Evolutionary conservation across 345 rosid species (phyloP).

Genomic region (Litchi chinensis): DNA sequence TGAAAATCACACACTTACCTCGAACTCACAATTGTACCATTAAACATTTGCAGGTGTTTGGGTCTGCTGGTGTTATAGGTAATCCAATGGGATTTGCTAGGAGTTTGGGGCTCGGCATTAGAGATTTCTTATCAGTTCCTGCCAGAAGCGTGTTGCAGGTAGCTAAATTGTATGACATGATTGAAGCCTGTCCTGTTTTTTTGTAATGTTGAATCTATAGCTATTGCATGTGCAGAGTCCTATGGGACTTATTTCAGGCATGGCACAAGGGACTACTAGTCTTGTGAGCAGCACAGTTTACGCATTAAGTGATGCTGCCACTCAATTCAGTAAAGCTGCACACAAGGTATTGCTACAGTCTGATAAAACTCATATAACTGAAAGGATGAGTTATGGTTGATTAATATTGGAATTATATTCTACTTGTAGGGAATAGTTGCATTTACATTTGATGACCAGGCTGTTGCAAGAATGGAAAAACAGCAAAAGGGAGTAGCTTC

Average conservation of each 20-base stretch:
- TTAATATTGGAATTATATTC: conserved; percentile 19
- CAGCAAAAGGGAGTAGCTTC: conserved; percentile 70
- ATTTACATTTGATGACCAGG: conserved; percentile 88
- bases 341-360: conserved; percentile 65
- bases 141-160: conserved; percentile 78
- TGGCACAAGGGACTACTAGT: conserved; percentile 94
- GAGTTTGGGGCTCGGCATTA: conserved; percentile 84
- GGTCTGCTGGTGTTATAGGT: conserved; percentile 98
- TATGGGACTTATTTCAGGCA: conserved; percentile 77
- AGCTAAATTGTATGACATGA: conserved; percentile 8
- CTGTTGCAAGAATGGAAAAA: conserved; percentile 77
- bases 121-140: conserved; percentile 91
- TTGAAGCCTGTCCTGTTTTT: conserved; percentile 10
- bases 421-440: conserved; percentile 84
- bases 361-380: conserved; percentile 18
- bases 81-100: conserved; percentile 97
- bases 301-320: conserved; percentile 94
- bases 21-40: neutral
- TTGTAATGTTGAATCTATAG: conserved; percentile 4
- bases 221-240: conserved; percentile 65
- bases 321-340: conserved; percentile 97
- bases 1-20: neutral
- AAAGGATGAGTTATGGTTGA: conserved; percentile 14
- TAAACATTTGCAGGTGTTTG: conserved; percentile 64
- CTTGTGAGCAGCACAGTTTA: conserved; percentile 88